Conservation (phyloP, 257 asterid genomes). For the Jaltomata sinuosa region DNA sequence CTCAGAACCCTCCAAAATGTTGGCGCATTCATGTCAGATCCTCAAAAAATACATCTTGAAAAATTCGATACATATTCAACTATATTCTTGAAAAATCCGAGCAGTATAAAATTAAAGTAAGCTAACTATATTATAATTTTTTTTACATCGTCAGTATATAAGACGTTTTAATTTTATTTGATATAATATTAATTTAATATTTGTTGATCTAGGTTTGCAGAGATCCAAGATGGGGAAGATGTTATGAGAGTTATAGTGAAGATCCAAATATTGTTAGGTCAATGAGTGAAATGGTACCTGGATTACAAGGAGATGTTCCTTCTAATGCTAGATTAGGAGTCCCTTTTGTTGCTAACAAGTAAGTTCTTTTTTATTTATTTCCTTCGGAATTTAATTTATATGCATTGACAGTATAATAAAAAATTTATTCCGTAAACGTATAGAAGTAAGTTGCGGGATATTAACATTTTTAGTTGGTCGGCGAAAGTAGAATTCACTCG, state of each 20-base stretch:
- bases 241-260: slow-evolving; percentile 9
- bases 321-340: slow-evolving; percentile 1
- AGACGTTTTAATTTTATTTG: neutral
- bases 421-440: too few relatives aligned
- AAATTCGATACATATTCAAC: neutral
- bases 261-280: slow-evolving; percentile 8
- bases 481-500: neutral
- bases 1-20: neutral
- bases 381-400: neutral
- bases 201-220: neutral
- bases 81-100: neutral
- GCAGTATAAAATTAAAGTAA: too few relatives aligned
- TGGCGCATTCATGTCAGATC: neutral
- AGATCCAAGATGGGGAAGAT: slow-evolving; percentile 15
- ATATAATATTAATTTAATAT: neutral
- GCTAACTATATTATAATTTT: too few relatives aligned
- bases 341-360: slow-evolving; percentile 10
- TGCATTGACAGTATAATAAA: neutral
- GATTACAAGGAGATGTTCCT: slow-evolving; percentile 7
- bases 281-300: slow-evolving; percentile 8
- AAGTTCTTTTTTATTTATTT: neutral
- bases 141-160: too few relatives aligned
- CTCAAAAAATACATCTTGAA: too few relatives aligned
- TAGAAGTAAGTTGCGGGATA: too few relatives aligned
- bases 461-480: neutral